Evolutionary conservation across 345 rosid species (phyloP).

Genomic region (Carallia pectinifolia): DNA sequence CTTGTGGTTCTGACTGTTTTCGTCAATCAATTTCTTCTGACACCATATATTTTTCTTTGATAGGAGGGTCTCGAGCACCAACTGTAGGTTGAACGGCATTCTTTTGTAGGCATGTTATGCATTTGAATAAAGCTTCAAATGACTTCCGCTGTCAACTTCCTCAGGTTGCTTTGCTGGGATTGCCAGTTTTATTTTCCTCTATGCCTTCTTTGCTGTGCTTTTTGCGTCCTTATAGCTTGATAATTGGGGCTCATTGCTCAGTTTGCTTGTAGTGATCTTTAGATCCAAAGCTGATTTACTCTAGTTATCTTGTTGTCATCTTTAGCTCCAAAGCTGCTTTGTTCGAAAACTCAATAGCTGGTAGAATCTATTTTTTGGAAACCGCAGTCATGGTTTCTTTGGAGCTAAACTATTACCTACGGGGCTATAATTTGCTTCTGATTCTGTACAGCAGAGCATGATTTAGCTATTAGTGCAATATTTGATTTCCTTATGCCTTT

Average conservation of each 20-base stretch:
- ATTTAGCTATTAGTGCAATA: background rate
- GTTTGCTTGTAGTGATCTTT: background rate
- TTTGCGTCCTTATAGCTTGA: background rate
- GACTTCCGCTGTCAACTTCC: background rate
- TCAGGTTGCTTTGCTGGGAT: background rate
- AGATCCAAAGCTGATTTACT: background rate
- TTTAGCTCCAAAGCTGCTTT: background rate
- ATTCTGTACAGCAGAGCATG: background rate
- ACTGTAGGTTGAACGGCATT: slow-evolving; percentile 44
- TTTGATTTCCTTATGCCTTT: background rate
- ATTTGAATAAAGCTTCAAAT: background rate
- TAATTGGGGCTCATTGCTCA: background rate
- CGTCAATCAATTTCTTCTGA: background rate
- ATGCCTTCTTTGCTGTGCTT: background rate
- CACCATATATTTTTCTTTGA: slow-evolving; percentile 8
- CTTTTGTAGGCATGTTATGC: background rate
- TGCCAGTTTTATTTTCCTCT: background rate
- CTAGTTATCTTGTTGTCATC: background rate
- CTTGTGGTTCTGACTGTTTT: background rate
- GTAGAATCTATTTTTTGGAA: slow-evolving; percentile 3
- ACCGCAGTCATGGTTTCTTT: background rate
- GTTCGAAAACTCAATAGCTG: slow-evolving; percentile 16
- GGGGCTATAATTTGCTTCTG: background rate
- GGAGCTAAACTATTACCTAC: slow-evolving; percentile 4
- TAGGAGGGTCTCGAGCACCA: slow-evolving; percentile 48